phyloP scores from a whole-genome alignment of 108 stramenopile species.

The Nannochloropsis gaditana region DNA sequence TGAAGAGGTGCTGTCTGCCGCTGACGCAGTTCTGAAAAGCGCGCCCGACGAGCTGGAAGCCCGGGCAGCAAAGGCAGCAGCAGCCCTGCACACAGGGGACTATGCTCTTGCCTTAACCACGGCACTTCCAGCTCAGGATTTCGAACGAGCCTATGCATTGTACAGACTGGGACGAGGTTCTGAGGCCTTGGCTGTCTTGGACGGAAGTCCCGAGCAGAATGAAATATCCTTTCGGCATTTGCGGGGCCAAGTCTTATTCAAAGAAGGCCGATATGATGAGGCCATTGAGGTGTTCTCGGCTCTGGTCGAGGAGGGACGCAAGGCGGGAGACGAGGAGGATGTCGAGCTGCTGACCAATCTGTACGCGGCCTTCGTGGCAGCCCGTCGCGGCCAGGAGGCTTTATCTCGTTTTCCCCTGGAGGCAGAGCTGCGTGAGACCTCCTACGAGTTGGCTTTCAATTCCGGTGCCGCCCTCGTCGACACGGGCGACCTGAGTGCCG shows the following conservation, averaged over 20 bases:
- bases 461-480: neutral
- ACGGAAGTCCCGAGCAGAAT: slow-evolving; percentile 5
- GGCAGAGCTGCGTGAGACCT: neutral
- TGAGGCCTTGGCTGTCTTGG: slow-evolving; percentile 28
- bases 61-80: neutral
- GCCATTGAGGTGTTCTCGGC: slow-evolving; percentile 22
- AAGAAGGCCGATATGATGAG: slow-evolving; percentile 23
- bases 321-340: neutral
- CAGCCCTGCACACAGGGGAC: neutral
- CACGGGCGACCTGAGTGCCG: neutral
- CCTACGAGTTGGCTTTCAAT: slow-evolving; percentile 25
- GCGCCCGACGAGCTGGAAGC: slow-evolving; percentile 9
- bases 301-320: neutral
- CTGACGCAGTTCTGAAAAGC: neutral
- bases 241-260: slow-evolving; percentile 33
- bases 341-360: slow-evolving; percentile 22
- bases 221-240: slow-evolving; percentile 25
- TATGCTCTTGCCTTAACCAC: slow-evolving; percentile 14
- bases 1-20: neutral
- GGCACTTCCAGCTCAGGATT: slow-evolving; percentile 20
- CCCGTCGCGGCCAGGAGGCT: slow-evolving; percentile 27
- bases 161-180: slow-evolving; percentile 29
- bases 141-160: slow-evolving; percentile 43
- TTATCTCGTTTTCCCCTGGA: slow-evolving; percentile 24
- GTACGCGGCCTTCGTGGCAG: slow-evolving; percentile 28